Conservation (phyloP, 73 alveolate genomes). For the Symbiodinium natans region DNA sequence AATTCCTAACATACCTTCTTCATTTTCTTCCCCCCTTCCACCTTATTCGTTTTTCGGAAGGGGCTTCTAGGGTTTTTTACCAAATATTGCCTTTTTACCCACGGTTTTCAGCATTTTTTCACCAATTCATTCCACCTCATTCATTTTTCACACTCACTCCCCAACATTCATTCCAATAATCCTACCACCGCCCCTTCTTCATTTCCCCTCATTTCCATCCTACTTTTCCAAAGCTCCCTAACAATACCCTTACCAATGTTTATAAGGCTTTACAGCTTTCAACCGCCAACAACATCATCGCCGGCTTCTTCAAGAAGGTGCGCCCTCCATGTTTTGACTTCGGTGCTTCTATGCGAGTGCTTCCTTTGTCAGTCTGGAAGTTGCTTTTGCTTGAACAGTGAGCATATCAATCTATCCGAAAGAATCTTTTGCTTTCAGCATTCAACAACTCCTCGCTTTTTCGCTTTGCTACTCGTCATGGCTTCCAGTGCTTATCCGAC, state of each 20-base stretch:
- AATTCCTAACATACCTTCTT: not conserved
- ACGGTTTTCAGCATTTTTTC: not conserved
- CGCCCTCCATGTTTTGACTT: too few species aligned
- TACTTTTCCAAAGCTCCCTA: not conserved
- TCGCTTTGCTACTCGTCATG: too few species aligned
- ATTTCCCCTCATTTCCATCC: not conserved
- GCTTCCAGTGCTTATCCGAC: too few species aligned
- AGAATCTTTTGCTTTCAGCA: too few species aligned
- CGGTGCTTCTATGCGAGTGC: too few species aligned
- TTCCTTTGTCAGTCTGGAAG: too few species aligned
- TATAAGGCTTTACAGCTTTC: not conserved
- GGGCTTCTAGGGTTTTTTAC: not conserved
- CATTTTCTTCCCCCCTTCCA: not conserved
- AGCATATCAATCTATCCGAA: too few species aligned
- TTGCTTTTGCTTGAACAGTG: too few species aligned
- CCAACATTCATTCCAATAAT: not conserved
- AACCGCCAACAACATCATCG: too few species aligned
- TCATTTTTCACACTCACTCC: not conserved
- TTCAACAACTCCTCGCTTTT: too few species aligned
- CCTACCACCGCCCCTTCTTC: not conserved
- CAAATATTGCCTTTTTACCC: not conserved
- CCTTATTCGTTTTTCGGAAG: not conserved
- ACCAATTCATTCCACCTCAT: not conserved
- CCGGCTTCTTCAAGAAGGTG: too few species aligned
- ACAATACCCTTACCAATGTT: not conserved